Evolutionary conservation across 2,329 filamentous ascomycete species (phyloP).

Genomic region (Fonsecaea multimorphosa): DNA sequence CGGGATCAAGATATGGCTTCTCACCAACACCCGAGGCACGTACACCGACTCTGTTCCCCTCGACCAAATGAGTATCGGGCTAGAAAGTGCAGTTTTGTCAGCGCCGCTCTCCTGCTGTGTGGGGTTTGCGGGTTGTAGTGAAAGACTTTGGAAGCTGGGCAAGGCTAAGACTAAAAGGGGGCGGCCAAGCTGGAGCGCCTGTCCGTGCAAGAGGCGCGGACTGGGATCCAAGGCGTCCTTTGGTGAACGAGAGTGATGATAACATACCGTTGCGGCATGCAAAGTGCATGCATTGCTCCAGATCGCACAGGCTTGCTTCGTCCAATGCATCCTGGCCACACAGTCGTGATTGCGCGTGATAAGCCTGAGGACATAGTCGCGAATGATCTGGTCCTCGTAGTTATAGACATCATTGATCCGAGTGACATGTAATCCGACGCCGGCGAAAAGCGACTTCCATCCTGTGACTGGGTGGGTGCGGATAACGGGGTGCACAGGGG

Average conservation of each 20-base stretch:
- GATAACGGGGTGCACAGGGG: constrained; percentile 62
- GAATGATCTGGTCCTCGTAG: constrained; percentile 48
- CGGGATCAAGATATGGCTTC: constrained; percentile 34
- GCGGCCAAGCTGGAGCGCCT: not conserved
- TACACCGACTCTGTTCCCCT: constrained; percentile 29
- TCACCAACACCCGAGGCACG: constrained; percentile 35
- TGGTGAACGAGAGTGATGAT: not conserved
- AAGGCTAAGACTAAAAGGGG: constrained; percentile 5
- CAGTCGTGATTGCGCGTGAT: constrained; percentile 50
- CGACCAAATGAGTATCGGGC: constrained; percentile 33
- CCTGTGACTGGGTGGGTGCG: constrained; percentile 69
- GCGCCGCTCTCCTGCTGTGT: not conserved
- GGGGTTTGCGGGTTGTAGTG: not conserved
- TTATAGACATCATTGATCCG: constrained; percentile 54
- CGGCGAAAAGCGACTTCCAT: constrained; percentile 64
- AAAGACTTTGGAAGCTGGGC: not conserved
- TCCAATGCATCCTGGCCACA: constrained; percentile 37
- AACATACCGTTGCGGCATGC: constrained; percentile 34
- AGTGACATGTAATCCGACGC: constrained; percentile 50
- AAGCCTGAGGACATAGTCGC: constrained; percentile 44
- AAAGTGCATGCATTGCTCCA: constrained; percentile 37
- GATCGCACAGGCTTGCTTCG: constrained; percentile 35
- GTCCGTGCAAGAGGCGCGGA: not conserved
- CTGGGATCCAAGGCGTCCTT: not conserved
- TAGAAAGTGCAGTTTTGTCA: constrained; percentile 10